A percentile compares a stretch with the other conserved stretches of the same genome.
phyloP scores from a whole-genome alignment of 2,329 filamentous ascomycete species.

The Fusarium austroafricanum region DNA sequence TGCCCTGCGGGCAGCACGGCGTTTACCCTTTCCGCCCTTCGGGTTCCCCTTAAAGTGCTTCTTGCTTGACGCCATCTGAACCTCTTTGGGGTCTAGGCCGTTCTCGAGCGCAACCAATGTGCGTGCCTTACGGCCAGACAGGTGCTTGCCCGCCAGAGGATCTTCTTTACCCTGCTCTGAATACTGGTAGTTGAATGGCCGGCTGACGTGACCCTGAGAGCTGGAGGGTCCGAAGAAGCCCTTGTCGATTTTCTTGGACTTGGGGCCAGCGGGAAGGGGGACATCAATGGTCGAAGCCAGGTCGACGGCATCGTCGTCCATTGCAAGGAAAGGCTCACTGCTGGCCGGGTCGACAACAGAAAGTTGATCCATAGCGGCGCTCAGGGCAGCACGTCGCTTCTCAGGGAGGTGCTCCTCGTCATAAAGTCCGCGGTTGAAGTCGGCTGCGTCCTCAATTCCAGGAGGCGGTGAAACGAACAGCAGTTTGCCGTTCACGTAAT shows the following conservation, averaged over 20 bases:
- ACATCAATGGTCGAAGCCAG: slow-evolving; percentile 60
- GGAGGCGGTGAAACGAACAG: slow-evolving; percentile 93
- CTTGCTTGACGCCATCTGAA: slow-evolving; percentile 76
- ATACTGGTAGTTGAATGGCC: slow-evolving; percentile 93
- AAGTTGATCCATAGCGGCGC: slow-evolving; percentile 61
- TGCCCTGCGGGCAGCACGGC: slow-evolving; percentile 36
- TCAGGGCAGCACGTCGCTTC: slow-evolving; percentile 77
- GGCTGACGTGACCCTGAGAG: slow-evolving; percentile 73
- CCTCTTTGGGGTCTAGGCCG: slow-evolving; percentile 83
- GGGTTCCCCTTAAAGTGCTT: slow-evolving; percentile 93
- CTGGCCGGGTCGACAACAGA: slow-evolving; percentile 51
- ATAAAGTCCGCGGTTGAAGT: slow-evolving; percentile 93
- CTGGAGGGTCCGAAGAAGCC: slow-evolving; percentile 83
- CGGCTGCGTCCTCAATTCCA: slow-evolving; percentile 72
- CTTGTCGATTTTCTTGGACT: slow-evolving; percentile 83
- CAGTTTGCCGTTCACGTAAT: slow-evolving; percentile 97
- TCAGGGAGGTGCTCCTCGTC: slow-evolving; percentile 83
- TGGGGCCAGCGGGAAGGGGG: slow-evolving; percentile 70
- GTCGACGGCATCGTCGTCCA: slow-evolving; percentile 48
- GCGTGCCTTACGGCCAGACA: slow-evolving; percentile 86
- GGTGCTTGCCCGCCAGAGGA: slow-evolving; percentile 66
- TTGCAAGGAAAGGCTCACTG: slow-evolving; percentile 43
- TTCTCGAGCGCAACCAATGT: slow-evolving; percentile 86
- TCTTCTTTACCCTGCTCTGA: slow-evolving; percentile 75
- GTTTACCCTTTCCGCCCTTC: slow-evolving; percentile 67